Evolutionary conservation across 2,329 filamentous ascomycete species (phyloP), one percentile per base, ranked within the genome.

Genomic region (Cladosporium halotolerans): DNA sequence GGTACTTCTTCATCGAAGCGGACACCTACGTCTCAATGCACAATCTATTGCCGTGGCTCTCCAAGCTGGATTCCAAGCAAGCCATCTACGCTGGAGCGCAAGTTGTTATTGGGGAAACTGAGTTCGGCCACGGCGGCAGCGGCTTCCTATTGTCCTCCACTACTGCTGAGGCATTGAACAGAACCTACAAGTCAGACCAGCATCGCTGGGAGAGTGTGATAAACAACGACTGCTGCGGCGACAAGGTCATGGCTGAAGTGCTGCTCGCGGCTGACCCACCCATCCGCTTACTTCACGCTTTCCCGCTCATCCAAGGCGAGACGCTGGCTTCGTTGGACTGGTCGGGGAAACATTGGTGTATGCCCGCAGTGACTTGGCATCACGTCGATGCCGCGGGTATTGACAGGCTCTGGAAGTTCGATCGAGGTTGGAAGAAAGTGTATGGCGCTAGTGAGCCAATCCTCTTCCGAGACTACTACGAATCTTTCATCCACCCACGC

Each of bases 1-100:
- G 80, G 80, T 83, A 75, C 56, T 68, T 81, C 52, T 83, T 83
- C 62, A 74, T 81, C 44, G 80, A 82, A 58, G 75, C 78, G 0
- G 80, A 80, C 60, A 80, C 76, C 40, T 78, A 72, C 54, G 56
- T 73, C 6, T 64, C 69, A 8, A 72, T 68, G 67, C 61, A 67
- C 34, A 72, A 70, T 23, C 48, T 72, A 23, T 73, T 76, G 48
- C 72, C 71, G 4, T 73, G 77, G 54, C 68, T 79, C 6, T 66
- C 67, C 13, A 72, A 68, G 13, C 72, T 76, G 54, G 70, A 78
- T 50, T 70, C 73, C 2, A 62, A 64, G 5, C 55, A 59, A 8
- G 67, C 70, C 11, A 58, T 73, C 2, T 79, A 78, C 59, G 71
- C 77, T 57, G 76, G 75, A 1, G 76, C 73, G 7, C 73, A 74